Evolutionary conservation across 2,329 filamentous ascomycete genomes (phyloP).

Genomic region (Cladobotryum mycophilum): DNA sequence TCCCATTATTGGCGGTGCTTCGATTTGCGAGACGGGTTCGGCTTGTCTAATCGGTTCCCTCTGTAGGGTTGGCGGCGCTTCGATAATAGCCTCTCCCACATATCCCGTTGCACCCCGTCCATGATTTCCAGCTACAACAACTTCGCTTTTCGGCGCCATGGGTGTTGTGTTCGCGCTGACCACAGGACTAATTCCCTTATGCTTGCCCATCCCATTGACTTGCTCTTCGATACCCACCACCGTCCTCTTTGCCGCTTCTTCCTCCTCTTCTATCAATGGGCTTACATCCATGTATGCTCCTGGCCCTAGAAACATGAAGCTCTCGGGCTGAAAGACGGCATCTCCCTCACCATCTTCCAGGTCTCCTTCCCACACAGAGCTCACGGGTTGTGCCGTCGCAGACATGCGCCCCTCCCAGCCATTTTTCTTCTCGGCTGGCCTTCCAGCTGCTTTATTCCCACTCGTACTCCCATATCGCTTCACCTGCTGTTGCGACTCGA

Average conservation of each 20-base stretch:
- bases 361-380: conserved; percentile 23
- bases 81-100: conserved; percentile 1
- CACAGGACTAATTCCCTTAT: conserved; percentile 20
- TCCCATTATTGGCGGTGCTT: conserved; percentile 10
- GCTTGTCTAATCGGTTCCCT: conserved; percentile 6
- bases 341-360: conserved; percentile 26
- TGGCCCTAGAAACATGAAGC: conserved; percentile 47
- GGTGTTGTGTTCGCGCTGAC: conserved; percentile 26
- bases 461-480: conserved; percentile 27
- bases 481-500: conserved; percentile 46
- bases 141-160: conserved; percentile 16
- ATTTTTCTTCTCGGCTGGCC: neutral
- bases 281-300: conserved; percentile 41
- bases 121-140: conserved; percentile 1
- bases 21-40: conserved; percentile 13
- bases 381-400: conserved; percentile 27
- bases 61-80: neutral
- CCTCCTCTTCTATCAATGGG: conserved; percentile 35
- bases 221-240: conserved; percentile 17
- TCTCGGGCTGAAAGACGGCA: conserved; percentile 45
- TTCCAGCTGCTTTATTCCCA: neutral
- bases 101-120: conserved; percentile 2
- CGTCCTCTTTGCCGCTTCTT: conserved; percentile 22
- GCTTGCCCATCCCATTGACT: conserved; percentile 8
- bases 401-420: conserved; percentile 23